These are phyloP conservation scores for Cardamine occulta DNA, from an alignment of 345 rosid species.

Conservation along the genomic window DNA sequence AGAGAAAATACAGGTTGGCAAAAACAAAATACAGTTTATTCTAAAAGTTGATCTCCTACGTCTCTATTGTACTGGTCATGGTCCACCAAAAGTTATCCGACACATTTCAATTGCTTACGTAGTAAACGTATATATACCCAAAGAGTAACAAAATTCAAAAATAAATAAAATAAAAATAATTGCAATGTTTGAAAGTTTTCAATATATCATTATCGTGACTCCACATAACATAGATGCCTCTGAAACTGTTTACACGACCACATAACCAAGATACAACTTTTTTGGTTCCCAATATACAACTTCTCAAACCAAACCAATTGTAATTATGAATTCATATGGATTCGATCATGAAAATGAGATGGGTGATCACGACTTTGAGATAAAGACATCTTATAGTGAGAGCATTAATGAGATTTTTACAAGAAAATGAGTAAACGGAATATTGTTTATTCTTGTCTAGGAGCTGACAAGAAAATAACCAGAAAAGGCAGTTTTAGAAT, in stretches of 20 bases:
- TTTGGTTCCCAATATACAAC: conserved; percentile 2
- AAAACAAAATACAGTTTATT: neutral
- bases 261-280: conserved; percentile 26
- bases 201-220: conserved; percentile 34
- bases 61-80: neutral
- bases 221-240: conserved; percentile 35
- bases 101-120: conserved; percentile 36
- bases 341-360: conserved; percentile 28
- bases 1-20: too few relatives aligned
- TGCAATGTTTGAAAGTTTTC: conserved; percentile 18
- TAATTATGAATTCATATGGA: conserved; percentile 21
- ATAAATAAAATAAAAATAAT: neutral
- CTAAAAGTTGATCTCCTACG: neutral
- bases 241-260: conserved; percentile 15
- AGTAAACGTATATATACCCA: conserved; percentile 2
- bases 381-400: conserved; percentile 24
- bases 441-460: conserved; percentile 33
- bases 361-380: conserved; percentile 28
- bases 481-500: conserved; percentile 43
- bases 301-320: conserved; percentile 37
- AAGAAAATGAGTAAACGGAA: conserved; percentile 38
- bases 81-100: conserved; percentile 29
- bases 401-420: conserved; percentile 24
- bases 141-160: conserved; percentile 10
- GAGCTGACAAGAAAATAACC: conserved; percentile 41